A percentile compares a stretch with the other conserved stretches of the same genome.
phyloP scores from a whole-genome alignment of 2,329 filamentous ascomycete genomes.

The Talaromyces rugulosus region DNA sequence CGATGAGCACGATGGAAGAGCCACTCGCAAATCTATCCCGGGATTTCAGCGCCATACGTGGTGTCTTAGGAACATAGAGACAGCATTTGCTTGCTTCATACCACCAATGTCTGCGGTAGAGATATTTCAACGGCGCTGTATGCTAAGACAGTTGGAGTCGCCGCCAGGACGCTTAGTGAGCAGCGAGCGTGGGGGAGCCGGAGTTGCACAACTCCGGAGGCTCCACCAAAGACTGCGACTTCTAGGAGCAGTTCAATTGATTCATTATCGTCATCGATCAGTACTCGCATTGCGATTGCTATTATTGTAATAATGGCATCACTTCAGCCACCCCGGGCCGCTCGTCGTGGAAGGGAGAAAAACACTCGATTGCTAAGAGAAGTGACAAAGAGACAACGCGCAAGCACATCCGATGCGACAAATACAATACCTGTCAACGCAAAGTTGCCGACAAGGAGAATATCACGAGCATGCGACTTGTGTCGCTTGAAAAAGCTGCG shows the following conservation, averaged over 20 bases:
- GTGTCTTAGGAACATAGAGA: not conserved
- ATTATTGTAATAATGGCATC: not conserved
- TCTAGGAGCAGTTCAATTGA: not conserved
- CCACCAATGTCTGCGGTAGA: not conserved
- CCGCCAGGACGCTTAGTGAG: not conserved
- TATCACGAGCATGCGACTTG: not conserved
- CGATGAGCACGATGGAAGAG: not conserved
- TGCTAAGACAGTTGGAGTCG: not conserved
- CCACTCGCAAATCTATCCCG: not conserved
- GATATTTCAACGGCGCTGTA: not conserved
- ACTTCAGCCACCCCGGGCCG: no score
- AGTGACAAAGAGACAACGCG: not conserved
- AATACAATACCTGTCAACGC: not conserved
- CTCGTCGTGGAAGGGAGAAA: not conserved
- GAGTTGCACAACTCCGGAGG: not conserved
- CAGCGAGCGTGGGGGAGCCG: not conserved
- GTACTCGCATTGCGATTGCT: not conserved
- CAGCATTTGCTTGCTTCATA: not conserved
- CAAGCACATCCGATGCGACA: not conserved
- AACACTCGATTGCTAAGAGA: not conserved
- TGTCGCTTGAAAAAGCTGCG: not conserved
- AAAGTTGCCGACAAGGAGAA: not conserved
- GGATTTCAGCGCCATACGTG: not conserved
- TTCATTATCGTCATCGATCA: not conserved
- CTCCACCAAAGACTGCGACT: not conserved